These are phyloP conservation scores for Davidsoniella virescens DNA, from an alignment of 2,329 filamentous ascomycete species.

Conservation along the genomic window DNA sequence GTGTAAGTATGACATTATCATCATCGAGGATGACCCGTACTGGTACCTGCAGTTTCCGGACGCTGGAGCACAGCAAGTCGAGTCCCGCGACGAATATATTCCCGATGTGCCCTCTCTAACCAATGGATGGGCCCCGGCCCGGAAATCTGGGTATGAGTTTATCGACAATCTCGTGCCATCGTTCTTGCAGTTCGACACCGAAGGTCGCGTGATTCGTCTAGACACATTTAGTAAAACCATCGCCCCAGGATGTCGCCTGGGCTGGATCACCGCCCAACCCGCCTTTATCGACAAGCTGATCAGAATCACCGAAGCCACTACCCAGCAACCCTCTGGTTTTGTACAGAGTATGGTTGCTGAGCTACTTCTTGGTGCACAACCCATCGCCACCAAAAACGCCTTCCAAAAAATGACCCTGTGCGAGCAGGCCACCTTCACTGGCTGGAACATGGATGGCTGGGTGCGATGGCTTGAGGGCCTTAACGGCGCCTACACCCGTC, in stretches of 20 bases:
- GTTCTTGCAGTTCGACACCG: constrained; percentile 63
- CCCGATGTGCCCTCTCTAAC: constrained; percentile 19
- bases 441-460: constrained; percentile 76
- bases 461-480: constrained; percentile 81
- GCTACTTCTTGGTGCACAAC: constrained; percentile 53
- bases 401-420: constrained; percentile 29
- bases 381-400: constrained; percentile 27
- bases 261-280: constrained; percentile 80
- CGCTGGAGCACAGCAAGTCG: constrained; percentile 36
- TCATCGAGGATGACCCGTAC: constrained; percentile 89
- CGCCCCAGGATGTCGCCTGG: constrained; percentile 74
- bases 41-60: constrained; percentile 87
- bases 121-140: constrained; percentile 18
- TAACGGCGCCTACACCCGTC: constrained; percentile 65
- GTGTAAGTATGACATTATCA: constrained; percentile 73
- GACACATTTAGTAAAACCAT: constrained; percentile 93
- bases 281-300: constrained; percentile 55
- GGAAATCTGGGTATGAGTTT: constrained; percentile 52
- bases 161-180: constrained; percentile 72
- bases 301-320: constrained; percentile 56
- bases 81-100: constrained; percentile 25
- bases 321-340: constrained; percentile 77
- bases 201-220: constrained; percentile 75
- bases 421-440: constrained; percentile 30
- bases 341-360: constrained; percentile 71